Percentiles rank a stretch among this genome's conserved stretches.
Evolutionary conservation across 2,329 filamentous ascomycete genomes (phyloP).

Genomic region (Fusarium longipes): DNA sequence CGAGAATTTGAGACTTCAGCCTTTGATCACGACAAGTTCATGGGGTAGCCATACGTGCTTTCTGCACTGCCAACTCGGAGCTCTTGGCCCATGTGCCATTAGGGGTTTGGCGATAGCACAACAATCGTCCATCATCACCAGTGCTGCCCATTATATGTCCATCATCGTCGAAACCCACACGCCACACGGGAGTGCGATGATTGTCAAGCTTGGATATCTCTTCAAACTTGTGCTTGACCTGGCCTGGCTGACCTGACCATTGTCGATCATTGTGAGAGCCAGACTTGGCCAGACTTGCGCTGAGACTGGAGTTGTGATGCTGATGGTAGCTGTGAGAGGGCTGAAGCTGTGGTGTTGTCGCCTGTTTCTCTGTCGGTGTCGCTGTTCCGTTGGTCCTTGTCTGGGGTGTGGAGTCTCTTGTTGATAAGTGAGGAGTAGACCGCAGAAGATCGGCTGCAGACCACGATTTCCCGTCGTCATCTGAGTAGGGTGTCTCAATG

Average conservation of each 20-base stretch:
- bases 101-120: constrained; percentile 70
- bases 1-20: background rate
- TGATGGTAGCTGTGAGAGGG: constrained; percentile 46
- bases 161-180: constrained; percentile 75
- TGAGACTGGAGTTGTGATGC: constrained; percentile 59
- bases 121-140: constrained; percentile 77
- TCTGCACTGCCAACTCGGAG: constrained; percentile 68
- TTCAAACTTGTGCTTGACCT: constrained; percentile 71
- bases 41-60: constrained; percentile 63
- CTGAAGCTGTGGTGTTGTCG: constrained; percentile 43
- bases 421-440: constrained; percentile 44
- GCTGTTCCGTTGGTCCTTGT: constrained; percentile 48
- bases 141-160: constrained; percentile 80
- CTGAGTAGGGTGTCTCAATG: constrained; percentile 69
- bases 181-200: constrained; percentile 79
- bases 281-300: constrained; percentile 64
- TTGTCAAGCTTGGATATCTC: constrained; percentile 75
- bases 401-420: constrained; percentile 46
- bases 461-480: constrained; percentile 63
- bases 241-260: constrained; percentile 70
- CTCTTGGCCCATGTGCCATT: constrained; percentile 70
- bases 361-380: constrained; percentile 34
- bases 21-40: constrained; percentile 34
- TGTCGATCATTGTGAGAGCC: constrained; percentile 60
- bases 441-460: constrained; percentile 59